A percentile compares a stretch with the other conserved stretches of the same genome.
Conservation (phyloP, 2,329 filamentous ascomycete species). For the Fusarium tjaetaba region DNA sequence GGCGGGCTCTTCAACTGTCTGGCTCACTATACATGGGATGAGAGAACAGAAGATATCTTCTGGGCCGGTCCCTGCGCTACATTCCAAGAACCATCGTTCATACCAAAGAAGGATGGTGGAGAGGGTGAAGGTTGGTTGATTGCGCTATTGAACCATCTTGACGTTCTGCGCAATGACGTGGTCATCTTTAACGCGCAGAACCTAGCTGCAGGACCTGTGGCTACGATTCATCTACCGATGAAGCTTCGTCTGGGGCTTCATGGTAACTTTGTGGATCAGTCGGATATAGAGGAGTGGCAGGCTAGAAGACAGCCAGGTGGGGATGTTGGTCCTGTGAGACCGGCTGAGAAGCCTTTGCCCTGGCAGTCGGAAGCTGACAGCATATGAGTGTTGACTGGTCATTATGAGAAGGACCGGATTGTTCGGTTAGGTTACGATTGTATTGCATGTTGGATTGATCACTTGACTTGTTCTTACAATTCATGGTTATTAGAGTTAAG, state of each 20-base stretch:
- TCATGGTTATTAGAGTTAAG: fast-evolving
- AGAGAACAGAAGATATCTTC: background rate
- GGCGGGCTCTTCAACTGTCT: conserved; percentile 15
- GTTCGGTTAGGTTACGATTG: fast-evolving
- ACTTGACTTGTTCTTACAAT: background rate
- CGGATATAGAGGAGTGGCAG: conserved; percentile 18
- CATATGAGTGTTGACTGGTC: fast-evolving
- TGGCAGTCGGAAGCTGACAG: background rate
- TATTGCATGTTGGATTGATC: background rate
- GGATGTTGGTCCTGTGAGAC: background rate
- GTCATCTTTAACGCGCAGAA: conserved; percentile 8
- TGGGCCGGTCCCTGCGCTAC: conserved; percentile 1
- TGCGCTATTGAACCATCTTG: conserved; percentile 11
- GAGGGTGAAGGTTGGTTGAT: conserved; percentile 4
- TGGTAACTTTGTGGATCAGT: conserved; percentile 12
- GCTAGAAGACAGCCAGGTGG: background rate
- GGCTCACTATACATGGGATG: conserved; percentile 10
- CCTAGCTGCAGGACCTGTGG: background rate
- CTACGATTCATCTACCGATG: background rate
- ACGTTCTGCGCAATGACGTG: conserved; percentile 5
- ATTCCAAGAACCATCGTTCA: conserved; percentile 9
- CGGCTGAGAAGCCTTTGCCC: background rate
- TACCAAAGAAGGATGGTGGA: background rate
- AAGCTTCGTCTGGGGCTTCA: conserved; percentile 15
- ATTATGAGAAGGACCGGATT: fast-evolving